A percentile compares a stretch with the other conserved stretches of the same genome.
Conservation (phyloP, 352 stramenopile genomes). For the Phytophthora citricola region DNA sequence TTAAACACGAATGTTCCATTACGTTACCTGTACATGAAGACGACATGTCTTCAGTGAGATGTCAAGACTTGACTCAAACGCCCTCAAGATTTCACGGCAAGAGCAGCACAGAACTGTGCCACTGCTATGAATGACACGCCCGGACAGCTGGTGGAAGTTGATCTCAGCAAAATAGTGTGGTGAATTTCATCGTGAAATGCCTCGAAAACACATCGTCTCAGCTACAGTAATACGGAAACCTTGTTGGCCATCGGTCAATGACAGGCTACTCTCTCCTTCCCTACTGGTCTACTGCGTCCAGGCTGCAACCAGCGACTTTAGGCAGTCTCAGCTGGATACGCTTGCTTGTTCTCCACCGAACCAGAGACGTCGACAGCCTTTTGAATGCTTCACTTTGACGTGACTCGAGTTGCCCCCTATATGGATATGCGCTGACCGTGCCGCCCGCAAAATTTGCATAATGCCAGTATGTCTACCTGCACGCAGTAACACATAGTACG, state of each 20-base stretch:
- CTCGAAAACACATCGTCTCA: background rate
- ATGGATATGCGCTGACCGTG: background rate
- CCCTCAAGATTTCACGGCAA: too few species aligned
- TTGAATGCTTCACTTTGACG: too few species aligned
- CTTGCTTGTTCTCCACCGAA: background rate
- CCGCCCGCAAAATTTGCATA: too few species aligned
- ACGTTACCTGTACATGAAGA: too few species aligned
- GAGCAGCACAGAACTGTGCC: background rate
- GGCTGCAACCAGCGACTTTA: too few species aligned
- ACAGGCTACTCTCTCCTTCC: constrained; percentile 18
- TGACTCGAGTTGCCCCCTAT: constrained; percentile 5
- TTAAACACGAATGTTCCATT: too few species aligned
- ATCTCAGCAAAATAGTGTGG: background rate
- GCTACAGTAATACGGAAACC: too few species aligned
- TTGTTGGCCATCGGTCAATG: background rate
- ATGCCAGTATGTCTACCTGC: too few species aligned
- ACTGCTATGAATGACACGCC: background rate
- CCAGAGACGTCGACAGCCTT: too few species aligned
- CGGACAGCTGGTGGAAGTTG: background rate
- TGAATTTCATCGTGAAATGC: background rate
- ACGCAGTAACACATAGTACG: constrained; percentile 7
- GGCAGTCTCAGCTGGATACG: too few species aligned
- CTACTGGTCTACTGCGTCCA: constrained; percentile 5
- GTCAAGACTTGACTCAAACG: background rate
- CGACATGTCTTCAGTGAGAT: background rate